Conservation (phyloP, 176 grass and related monocot genomes). For the Bothriochloa decipiens region DNA sequence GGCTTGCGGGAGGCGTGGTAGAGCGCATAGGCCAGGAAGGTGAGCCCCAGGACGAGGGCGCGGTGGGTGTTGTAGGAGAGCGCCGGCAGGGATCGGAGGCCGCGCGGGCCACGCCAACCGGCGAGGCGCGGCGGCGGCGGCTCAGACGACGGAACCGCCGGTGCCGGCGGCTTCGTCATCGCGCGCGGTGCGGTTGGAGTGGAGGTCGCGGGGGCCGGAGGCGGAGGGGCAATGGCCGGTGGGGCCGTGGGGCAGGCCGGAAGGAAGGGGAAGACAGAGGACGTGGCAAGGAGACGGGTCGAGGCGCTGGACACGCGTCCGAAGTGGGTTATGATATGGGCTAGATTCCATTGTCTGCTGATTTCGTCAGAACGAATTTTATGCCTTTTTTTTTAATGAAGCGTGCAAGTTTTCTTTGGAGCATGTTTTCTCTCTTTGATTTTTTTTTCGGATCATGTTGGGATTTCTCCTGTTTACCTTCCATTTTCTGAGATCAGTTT, state of each 20-base stretch:
- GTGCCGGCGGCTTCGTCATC: slow-evolving; percentile 34
- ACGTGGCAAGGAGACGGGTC: slow-evolving; percentile 35
- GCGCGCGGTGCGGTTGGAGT: slow-evolving; percentile 11
- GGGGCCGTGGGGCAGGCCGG: not conserved
- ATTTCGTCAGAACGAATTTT: too few species aligned
- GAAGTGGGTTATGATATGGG: not conserved
- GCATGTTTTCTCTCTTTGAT: too few species aligned
- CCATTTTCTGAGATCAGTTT: not conserved
- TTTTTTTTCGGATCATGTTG: not conserved
- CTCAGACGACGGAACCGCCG: slow-evolving; percentile 20
- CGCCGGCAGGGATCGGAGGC: slow-evolving; percentile 39
- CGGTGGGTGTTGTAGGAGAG: slow-evolving; percentile 60
- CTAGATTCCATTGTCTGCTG: not conserved
- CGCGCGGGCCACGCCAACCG: slow-evolving; percentile 28
- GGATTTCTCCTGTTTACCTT: not conserved
- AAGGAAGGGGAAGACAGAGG: slow-evolving; percentile 6
- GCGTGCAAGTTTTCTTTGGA: too few species aligned
- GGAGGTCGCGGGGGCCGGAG: not conserved
- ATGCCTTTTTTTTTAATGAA: too few species aligned
- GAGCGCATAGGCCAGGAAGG: slow-evolving; percentile 71
- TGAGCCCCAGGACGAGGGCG: slow-evolving; percentile 63
- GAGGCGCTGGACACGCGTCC: slow-evolving; percentile 30
- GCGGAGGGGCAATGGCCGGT: not conserved
- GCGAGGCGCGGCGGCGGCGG: slow-evolving; percentile 16
- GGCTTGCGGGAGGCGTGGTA: slow-evolving; percentile 79